phyloP scores from a whole-genome alignment of 2,329 filamentous ascomycete species.

The Nemania sp. region DNA sequence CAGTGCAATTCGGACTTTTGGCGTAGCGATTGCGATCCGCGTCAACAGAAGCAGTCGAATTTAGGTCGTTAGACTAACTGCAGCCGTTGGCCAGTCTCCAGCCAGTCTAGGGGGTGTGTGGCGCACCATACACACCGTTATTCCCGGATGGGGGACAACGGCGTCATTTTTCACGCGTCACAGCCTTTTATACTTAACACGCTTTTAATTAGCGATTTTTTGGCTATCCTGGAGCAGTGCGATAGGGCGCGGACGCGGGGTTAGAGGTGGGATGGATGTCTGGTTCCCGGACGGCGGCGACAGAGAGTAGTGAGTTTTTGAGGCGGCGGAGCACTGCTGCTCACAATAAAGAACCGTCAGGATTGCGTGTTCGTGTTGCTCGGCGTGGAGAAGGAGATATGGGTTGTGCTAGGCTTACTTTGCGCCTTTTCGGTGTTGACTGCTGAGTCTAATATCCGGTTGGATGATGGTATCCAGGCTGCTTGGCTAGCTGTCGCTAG shows the following conservation, averaged over 20 bases:
- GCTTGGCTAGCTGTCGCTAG: not conserved
- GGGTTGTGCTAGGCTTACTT: not conserved
- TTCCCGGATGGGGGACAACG: too few relatives aligned
- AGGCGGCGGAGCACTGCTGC: slow-evolving; percentile 28
- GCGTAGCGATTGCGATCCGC: too few relatives aligned
- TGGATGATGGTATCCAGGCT: not conserved
- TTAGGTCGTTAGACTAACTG: too few relatives aligned
- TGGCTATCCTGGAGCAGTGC: too few relatives aligned
- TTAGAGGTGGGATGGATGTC: slow-evolving; percentile 27
- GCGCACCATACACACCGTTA: too few relatives aligned
- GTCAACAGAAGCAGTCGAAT: too few relatives aligned
- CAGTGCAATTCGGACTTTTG: too few relatives aligned
- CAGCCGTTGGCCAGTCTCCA: too few relatives aligned
- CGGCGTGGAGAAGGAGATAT: slow-evolving; percentile 38
- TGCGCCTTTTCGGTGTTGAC: slow-evolving; percentile 5
- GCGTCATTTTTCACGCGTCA: too few relatives aligned
- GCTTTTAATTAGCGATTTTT: too few relatives aligned
- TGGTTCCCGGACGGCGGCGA: slow-evolving; percentile 14
- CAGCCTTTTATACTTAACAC: too few relatives aligned
- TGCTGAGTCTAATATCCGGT: slow-evolving; percentile 12
- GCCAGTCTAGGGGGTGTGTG: too few relatives aligned
- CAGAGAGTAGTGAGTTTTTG: slow-evolving; percentile 14
- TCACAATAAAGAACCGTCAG: slow-evolving; percentile 40
- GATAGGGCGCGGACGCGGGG: slow-evolving; percentile 22
- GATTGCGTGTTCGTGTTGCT: slow-evolving; percentile 44